Evolutionary conservation across 1,284 basidiomycete genomes (phyloP).

Genomic region (Termitomyces sp.): DNA sequence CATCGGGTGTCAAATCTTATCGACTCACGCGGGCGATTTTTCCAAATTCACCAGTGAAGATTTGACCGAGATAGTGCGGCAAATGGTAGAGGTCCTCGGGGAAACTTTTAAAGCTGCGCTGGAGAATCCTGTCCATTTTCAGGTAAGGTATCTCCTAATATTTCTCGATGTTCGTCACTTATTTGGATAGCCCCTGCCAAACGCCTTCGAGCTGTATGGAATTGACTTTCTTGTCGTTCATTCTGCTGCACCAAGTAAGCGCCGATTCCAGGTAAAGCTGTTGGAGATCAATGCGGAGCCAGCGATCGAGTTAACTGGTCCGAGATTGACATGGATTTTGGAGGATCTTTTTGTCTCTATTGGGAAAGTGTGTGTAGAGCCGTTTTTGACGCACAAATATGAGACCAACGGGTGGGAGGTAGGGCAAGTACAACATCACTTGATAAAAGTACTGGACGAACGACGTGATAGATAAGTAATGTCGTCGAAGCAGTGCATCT

Average conservation of each 20-base stretch:
- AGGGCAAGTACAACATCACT: slow-evolving; percentile 35
- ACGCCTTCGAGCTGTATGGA: slow-evolving; percentile 94
- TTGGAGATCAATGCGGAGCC: slow-evolving; percentile 95
- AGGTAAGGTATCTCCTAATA: slow-evolving; percentile 44
- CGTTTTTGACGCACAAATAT: slow-evolving; percentile 44
- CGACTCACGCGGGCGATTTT: slow-evolving; percentile 21
- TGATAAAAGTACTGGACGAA: slow-evolving; percentile 55
- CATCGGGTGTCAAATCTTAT: slow-evolving; percentile 55
- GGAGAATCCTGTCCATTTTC: slow-evolving; percentile 83
- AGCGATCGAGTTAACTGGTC: slow-evolving; percentile 91
- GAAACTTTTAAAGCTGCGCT: slow-evolving; percentile 86
- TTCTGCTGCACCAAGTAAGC: slow-evolving; percentile 17
- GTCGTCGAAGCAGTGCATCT: neutral
- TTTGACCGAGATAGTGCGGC: slow-evolving; percentile 51
- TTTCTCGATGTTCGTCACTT: neutral
- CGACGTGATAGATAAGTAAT: slow-evolving; percentile 14
- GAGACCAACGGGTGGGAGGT: slow-evolving; percentile 27
- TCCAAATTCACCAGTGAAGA: slow-evolving; percentile 36
- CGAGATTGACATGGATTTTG: slow-evolving; percentile 75
- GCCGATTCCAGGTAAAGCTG: slow-evolving; percentile 62
- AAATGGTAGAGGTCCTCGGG: slow-evolving; percentile 64
- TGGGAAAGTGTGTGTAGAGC: slow-evolving; percentile 62
- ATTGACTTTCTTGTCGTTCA: slow-evolving; percentile 84
- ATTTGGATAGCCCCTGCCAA: slow-evolving; percentile 65
- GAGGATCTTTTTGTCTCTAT: slow-evolving; percentile 78